These are phyloP conservation scores for Hypericum androsaemum DNA, from an alignment of 345 rosid species.

Conservation along the genomic window DNA sequence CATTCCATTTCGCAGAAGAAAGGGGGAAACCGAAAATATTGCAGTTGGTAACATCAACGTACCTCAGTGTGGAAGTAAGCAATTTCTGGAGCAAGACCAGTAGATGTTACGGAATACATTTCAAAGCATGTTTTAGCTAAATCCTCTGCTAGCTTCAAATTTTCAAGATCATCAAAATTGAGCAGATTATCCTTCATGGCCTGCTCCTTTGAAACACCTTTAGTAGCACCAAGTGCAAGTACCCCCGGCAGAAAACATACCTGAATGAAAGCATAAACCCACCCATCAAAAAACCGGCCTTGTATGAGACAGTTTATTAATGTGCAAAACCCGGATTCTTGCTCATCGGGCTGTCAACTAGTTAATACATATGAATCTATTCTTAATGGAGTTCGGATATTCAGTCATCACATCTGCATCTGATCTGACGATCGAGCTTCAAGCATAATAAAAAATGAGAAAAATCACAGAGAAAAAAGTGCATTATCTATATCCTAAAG, in stretches of 20 bases:
- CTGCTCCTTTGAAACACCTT: constrained; percentile 70
- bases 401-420: too few species aligned
- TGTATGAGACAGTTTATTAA: background rate
- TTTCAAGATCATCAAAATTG: constrained; percentile 79
- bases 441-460: too few species aligned
- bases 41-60: constrained; percentile 7
- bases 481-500: too few species aligned
- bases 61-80: constrained; percentile 92
- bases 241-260: constrained; percentile 94
- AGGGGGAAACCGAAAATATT: too few species aligned
- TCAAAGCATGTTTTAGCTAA: constrained; percentile 85
- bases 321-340: constrained; percentile 26
- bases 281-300: too few species aligned
- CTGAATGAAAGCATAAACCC: constrained; percentile 19
- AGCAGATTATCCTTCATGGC: constrained; percentile 75
- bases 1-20: too few species aligned
- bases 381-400: too few species aligned
- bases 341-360: constrained; percentile 65
- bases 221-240: constrained; percentile 96
- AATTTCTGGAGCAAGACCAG: constrained; percentile 97
- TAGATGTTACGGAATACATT: constrained; percentile 90
- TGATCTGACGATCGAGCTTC: too few species aligned
- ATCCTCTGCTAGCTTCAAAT: constrained; percentile 92
- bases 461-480: too few species aligned
- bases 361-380: constrained; percentile 55